Evolutionary conservation across 768 basidiomycete species (phyloP), one percentile per base, ranked within the genome.

Genomic region (Leccinum aurantiacum): DNA sequence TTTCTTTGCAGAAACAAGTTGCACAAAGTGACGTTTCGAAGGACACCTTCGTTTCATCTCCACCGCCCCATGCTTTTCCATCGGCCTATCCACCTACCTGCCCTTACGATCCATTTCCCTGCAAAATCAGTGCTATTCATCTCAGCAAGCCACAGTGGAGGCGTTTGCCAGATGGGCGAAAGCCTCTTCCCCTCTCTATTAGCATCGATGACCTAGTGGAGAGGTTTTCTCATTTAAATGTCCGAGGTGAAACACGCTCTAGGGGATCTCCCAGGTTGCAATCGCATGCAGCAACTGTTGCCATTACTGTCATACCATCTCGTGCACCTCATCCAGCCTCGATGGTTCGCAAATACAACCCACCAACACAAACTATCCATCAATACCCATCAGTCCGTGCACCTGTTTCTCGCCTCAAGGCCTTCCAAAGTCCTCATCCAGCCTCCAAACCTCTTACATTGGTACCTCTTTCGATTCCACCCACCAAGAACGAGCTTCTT

Each of bases 41-140:
- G 17, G 27, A 60, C 3, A n/a, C 5, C 0, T 56, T 67, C 13
- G 0, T 6, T 1, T 54, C 49, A 4, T 13, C 52, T 27, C n/a
- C 67, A 1, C 67, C 67, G 7, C 49, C 27, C 1, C 67, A 68
- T 14, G 61, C 64, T 0, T 68, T 69, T 48, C 67, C 67, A 0
- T 63, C 62, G 0, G 1, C 31, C 8, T 68, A 68, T 38, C 67
- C 67, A 10, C 58, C 62, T 0, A 53, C 3, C 2, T 69, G 67
- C 29, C 10, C 6, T 47, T 57, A 69, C 6, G 60, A 68, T 29
- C 67, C 67, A 13, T 68, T 68, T 4, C 67, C 60, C 0, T 63
- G 61, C 56, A 66, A 66, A 58, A 44, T 24, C 2, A 44, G 61
- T 0, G n/a, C 49, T 3, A 3, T 19, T 17, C 11, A 0, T 29